These are phyloP conservation scores for Ceratocystis cubensis DNA, from an alignment of 2,329 filamentous ascomycete species.

Conservation along the genomic window DNA sequence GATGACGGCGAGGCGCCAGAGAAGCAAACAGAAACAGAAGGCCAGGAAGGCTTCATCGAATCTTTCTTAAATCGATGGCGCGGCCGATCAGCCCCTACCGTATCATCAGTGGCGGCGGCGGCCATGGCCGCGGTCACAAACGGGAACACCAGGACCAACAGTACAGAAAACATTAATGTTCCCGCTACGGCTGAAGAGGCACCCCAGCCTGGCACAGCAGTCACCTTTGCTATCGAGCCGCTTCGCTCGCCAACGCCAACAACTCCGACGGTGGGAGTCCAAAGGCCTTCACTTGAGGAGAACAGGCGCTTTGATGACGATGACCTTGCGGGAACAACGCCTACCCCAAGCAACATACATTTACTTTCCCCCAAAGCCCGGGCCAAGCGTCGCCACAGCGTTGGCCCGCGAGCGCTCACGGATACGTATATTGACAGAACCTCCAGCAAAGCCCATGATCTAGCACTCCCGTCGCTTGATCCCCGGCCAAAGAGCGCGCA, in stretches of 20 bases:
- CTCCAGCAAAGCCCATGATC: neutral
- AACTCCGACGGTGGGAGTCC: slow-evolving; percentile 1
- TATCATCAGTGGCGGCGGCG: slow-evolving; percentile 11
- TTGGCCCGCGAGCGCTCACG: neutral
- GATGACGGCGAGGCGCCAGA: neutral
- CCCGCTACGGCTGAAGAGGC: neutral
- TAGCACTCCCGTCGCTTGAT: neutral
- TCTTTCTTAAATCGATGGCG: slow-evolving; percentile 14
- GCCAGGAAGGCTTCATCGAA: slow-evolving; percentile 10
- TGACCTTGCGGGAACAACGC: neutral
- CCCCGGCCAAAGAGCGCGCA: neutral
- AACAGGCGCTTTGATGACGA: neutral
- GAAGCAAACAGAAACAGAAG: neutral
- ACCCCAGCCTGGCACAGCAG: neutral
- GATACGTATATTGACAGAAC: neutral
- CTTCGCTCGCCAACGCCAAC: neutral
- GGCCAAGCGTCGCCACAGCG: slow-evolving; percentile 5
- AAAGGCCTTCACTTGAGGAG: slow-evolving; percentile 5
- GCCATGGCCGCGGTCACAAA: slow-evolving; percentile 9
- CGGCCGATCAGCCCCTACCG: neutral
- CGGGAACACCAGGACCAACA: neutral
- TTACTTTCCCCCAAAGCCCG: neutral
- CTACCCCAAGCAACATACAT: slow-evolving; percentile 2
- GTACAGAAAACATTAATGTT: neutral
- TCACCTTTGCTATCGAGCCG: neutral